phyloP scores from a whole-genome alignment of 257 asterid species.

The Ilex asprella region DNA sequence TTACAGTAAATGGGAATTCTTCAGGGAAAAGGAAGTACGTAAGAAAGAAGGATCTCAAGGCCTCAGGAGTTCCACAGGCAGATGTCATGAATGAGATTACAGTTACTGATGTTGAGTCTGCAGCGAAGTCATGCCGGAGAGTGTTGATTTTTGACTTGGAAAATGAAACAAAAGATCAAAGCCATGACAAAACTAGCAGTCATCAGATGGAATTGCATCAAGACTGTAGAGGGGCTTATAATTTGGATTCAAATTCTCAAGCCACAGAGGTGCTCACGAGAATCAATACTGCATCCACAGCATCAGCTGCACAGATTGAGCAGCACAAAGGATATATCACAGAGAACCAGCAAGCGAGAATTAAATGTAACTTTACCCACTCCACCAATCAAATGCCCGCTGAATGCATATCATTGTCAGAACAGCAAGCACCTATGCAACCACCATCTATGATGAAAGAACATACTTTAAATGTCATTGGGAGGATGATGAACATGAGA shows the following conservation, averaged over 20 bases:
- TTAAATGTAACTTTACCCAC: slow-evolving; percentile 8
- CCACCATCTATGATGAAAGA: slow-evolving; percentile 27
- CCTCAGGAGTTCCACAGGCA: background rate
- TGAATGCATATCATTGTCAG: slow-evolving; percentile 20
- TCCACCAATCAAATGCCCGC: slow-evolving; percentile 18
- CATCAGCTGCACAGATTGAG: slow-evolving; percentile 21
- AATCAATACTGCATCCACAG: slow-evolving; percentile 17
- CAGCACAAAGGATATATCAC: slow-evolving; percentile 15
- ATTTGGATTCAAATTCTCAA: slow-evolving; percentile 23
- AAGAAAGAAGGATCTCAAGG: background rate
- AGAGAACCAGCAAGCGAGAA: slow-evolving; percentile 23
- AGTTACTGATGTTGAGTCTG: slow-evolving; percentile 22
- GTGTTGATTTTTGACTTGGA: slow-evolving; percentile 51
- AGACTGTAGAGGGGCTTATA: slow-evolving; percentile 11
- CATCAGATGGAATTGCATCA: slow-evolving; percentile 23
- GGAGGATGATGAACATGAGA: slow-evolving; percentile 40
- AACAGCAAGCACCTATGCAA: slow-evolving; percentile 11
- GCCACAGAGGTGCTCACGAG: slow-evolving; percentile 25
- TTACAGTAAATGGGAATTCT: slow-evolving; percentile 1
- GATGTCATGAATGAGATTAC: background rate
- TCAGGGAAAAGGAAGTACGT: background rate
- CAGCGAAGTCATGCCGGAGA: slow-evolving; percentile 52
- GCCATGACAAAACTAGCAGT: slow-evolving; percentile 18
- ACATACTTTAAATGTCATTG: slow-evolving; percentile 50
- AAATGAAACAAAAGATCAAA: slow-evolving; percentile 25